A percentile compares a stretch with the other conserved stretches of the same genome.
Evolutionary conservation across 768 basidiomycete genomes (phyloP).

Genomic region (Rhodotorula kratochvilovae): DNA sequence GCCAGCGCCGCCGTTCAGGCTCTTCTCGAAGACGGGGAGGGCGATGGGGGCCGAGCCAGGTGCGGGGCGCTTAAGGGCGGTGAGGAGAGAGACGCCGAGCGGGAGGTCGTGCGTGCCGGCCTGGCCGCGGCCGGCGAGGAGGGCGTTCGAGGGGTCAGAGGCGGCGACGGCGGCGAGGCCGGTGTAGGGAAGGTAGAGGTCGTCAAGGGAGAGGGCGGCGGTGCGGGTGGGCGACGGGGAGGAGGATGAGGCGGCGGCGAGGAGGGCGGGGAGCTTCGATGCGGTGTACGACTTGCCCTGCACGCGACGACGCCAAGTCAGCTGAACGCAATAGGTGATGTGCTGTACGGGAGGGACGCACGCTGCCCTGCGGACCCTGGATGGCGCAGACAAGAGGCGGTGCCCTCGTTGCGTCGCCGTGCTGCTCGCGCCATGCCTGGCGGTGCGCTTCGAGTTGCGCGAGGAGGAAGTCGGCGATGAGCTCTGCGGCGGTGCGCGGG

Average conservation of each 20-base stretch:
- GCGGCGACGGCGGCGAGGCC: slow-evolving; percentile 58
- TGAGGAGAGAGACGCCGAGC: slow-evolving; percentile 61
- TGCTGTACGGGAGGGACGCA: slow-evolving; percentile 7
- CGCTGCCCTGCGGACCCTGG: slow-evolving; percentile 88
- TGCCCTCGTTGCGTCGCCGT: too few species aligned
- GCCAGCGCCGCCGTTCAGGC: slow-evolving; percentile 70
- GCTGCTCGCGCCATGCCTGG: background rate
- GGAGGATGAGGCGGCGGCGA: slow-evolving; percentile 51
- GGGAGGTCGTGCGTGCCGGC: slow-evolving; percentile 85
- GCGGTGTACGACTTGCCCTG: slow-evolving; percentile 75
- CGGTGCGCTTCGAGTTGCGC: slow-evolving; percentile 24
- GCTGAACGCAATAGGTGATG: too few species aligned
- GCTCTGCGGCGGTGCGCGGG: background rate
- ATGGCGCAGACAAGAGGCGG: slow-evolving; percentile 74
- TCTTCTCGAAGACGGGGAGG: slow-evolving; percentile 85
- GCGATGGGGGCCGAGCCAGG: slow-evolving; percentile 47
- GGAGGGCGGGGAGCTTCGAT: slow-evolving; percentile 62
- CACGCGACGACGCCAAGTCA: too few species aligned
- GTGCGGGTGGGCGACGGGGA: slow-evolving; percentile 34
- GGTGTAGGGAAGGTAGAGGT: slow-evolving; percentile 75
- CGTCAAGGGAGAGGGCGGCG: slow-evolving; percentile 48
- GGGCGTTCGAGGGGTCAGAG: slow-evolving; percentile 57
- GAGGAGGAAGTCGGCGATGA: slow-evolving; percentile 25
- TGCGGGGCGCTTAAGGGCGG: slow-evolving; percentile 48
- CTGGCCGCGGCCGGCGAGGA: slow-evolving; percentile 79